These are phyloP conservation scores for Uronychia setigera DNA, from an alignment of 73 alveolate species.

Conservation along the genomic window DNA sequence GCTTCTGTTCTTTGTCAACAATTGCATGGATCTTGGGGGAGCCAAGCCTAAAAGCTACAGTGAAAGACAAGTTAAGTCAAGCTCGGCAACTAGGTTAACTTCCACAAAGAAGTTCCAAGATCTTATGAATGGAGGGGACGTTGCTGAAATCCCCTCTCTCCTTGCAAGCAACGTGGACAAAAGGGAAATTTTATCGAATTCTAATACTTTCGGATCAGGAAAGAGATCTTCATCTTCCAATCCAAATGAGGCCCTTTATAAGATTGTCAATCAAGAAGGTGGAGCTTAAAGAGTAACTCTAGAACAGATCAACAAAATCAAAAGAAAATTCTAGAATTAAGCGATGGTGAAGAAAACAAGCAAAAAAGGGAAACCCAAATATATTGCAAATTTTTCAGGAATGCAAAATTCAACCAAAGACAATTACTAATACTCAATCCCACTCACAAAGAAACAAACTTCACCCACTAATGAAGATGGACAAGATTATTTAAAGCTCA, in stretches of 20 bases:
- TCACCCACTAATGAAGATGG: too few relatives aligned
- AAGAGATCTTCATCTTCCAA: too few relatives aligned
- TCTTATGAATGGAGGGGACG: neutral
- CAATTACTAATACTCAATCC: too few relatives aligned
- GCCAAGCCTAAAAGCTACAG: too few relatives aligned
- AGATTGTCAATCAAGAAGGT: neutral
- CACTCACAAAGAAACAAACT: too few relatives aligned
- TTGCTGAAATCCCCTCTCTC: neutral
- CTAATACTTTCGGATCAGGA: too few relatives aligned
- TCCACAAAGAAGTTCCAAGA: neutral
- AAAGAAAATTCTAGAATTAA: neutral
- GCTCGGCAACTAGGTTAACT: too few relatives aligned
- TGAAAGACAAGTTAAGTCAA: too few relatives aligned
- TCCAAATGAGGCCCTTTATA: neutral
- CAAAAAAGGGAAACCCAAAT: neutral
- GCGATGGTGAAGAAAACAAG: neutral
- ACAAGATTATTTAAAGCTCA: too few relatives aligned
- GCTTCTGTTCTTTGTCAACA: neutral
- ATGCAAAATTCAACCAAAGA: too few relatives aligned
- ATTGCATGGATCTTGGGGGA: neutral
- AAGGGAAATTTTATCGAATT: too few relatives aligned
- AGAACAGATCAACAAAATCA: neutral
- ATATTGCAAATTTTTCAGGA: neutral
- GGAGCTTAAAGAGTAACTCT: neutral
- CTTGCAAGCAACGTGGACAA: neutral